Conservation (phyloP, 2,329 filamentous ascomycete species). For the Aulographum hederae region DNA sequence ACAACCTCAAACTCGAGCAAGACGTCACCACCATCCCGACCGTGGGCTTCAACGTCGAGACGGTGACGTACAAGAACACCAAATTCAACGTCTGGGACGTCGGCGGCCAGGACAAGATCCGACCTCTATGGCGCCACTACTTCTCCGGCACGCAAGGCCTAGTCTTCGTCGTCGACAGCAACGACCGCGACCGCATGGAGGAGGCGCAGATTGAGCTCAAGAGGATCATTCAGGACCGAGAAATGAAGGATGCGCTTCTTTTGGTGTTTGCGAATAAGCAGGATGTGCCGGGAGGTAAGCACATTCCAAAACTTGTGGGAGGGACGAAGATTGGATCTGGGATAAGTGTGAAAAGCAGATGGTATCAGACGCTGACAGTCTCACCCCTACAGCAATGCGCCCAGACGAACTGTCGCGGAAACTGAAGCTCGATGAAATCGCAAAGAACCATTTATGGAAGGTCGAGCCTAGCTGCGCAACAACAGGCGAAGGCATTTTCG, state of each 20-base stretch:
- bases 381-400: constrained; percentile 22
- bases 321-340: constrained; percentile 1
- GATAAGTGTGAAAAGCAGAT: too few relatives aligned
- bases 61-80: constrained; percentile 99
- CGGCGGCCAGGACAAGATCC: constrained; percentile 99
- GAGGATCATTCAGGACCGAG: constrained; percentile 96
- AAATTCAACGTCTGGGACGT: constrained; percentile 99
- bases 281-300: constrained; percentile 74
- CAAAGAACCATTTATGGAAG: constrained; percentile 34
- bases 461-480: constrained; percentile 35
- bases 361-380: constrained; percentile 4
- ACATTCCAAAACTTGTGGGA: not conserved
- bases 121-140: constrained; percentile 98
- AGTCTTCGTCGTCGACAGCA: constrained; percentile 99
- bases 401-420: constrained; percentile 30
- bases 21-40: constrained; percentile 98
- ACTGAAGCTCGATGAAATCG: constrained; percentile 29
- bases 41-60: constrained; percentile 99
- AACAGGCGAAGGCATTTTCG: constrained; percentile 33
- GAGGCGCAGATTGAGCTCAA: constrained; percentile 94
- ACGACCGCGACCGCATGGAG: constrained; percentile 94
- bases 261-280: constrained; percentile 99
- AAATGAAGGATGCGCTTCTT: constrained; percentile 91
- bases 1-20: constrained; percentile 99
- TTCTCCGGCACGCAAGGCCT: constrained; percentile 98